A percentile compares a stretch with the other conserved stretches of the same genome.
Evolutionary conservation across 139 green algal species (phyloP).

Genomic region (Mychonastes homosphaera): DNA sequence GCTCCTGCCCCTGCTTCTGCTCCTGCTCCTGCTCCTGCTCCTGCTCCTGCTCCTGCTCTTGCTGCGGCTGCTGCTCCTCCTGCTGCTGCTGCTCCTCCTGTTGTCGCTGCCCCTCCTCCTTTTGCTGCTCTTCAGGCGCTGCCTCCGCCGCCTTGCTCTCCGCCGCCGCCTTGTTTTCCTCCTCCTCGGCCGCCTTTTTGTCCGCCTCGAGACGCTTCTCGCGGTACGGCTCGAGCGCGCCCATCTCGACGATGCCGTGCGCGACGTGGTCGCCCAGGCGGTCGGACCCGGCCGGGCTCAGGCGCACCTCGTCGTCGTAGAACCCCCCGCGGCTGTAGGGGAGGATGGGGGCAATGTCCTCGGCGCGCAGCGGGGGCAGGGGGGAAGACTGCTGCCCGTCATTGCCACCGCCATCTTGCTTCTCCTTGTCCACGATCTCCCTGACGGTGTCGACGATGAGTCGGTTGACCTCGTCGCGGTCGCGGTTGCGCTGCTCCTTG

Average conservation of each 20-base stretch:
- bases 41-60: not conserved
- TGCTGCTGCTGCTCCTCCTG: constrained; percentile 5
- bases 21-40: constrained; percentile 3
- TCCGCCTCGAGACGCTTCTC: not conserved
- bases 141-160: not conserved
- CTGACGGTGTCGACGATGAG: too few relatives aligned
- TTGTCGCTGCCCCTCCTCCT: not conserved
- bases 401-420: too few relatives aligned
- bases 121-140: not conserved
- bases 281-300: too few relatives aligned
- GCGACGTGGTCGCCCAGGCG: not conserved
- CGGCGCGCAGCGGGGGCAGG: too few relatives aligned
- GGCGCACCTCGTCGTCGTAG: too few relatives aligned
- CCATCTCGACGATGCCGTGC: not conserved
- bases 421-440: too few relatives aligned
- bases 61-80: constrained; percentile 2
- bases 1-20: not conserved
- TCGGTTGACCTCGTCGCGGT: too few relatives aligned
- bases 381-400: too few relatives aligned
- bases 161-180: too few relatives aligned
- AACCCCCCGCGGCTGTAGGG: too few relatives aligned
- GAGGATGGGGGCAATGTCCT: too few relatives aligned
- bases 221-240: not conserved
- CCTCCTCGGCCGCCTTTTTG: not conserved
- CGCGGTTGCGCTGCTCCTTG: too few relatives aligned